A percentile compares a stretch with the other conserved stretches of the same genome.
These are phyloP conservation scores for Rhizopogon vinicolor DNA, from an alignment of 768 basidiomycete genomes.

Conservation along the genomic window DNA sequence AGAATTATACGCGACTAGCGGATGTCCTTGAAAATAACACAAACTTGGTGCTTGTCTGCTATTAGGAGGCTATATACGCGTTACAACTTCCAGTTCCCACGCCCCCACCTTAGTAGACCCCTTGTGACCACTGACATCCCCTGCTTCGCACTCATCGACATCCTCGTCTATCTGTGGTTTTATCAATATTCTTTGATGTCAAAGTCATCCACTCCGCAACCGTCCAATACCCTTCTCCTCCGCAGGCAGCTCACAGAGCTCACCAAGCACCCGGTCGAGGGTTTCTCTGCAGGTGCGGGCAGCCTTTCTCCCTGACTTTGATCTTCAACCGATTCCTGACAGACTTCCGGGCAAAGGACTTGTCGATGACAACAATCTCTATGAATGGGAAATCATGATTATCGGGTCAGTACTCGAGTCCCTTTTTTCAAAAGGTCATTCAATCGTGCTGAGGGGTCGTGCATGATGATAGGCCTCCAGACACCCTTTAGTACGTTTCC, in stretches of 20 bases:
- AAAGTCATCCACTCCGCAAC: conserved; percentile 34
- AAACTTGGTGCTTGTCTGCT: too few species aligned
- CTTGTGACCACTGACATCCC: background rate
- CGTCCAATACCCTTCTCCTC: conserved; percentile 51
- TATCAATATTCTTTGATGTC: conserved; percentile 31
- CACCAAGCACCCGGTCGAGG: conserved; percentile 90
- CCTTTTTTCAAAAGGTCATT: conserved; percentile 7
- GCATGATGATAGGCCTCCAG: conserved; percentile 60
- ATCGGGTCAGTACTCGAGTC: conserved; percentile 63
- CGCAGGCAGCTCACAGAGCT: conserved; percentile 80
- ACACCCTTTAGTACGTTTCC: conserved; percentile 82
- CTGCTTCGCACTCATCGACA: background rate
- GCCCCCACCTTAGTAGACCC: background rate
- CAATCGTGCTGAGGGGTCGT: conserved; percentile 13
- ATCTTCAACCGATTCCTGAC: conserved; percentile 30
- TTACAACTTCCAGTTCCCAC: background rate
- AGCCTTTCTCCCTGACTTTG: conserved; percentile 19
- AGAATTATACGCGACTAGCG: too few species aligned
- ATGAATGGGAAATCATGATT: conserved; percentile 95
- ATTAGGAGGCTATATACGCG: too few species aligned
- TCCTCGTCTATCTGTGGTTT: background rate
- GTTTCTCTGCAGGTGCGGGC: conserved; percentile 85
- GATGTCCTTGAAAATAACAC: too few species aligned
- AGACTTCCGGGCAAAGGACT: conserved; percentile 54
- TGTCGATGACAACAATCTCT: conserved; percentile 91